Evolutionary conservation across 2,329 filamentous ascomycete genomes (phyloP).

Genomic region (Aspergillus ruber): DNA sequence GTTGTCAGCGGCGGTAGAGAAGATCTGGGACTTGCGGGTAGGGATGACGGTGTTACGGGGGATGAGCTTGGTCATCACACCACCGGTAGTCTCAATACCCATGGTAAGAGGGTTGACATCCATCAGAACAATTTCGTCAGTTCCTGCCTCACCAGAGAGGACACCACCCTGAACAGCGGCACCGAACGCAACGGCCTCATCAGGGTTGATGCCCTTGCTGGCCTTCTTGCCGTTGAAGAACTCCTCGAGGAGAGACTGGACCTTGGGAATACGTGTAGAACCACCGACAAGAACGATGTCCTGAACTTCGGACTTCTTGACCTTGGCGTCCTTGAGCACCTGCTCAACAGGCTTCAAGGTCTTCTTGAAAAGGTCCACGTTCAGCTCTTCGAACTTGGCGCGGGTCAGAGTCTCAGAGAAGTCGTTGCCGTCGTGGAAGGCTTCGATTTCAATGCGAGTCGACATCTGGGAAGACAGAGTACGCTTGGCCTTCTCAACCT

Average conservation of each 20-base stretch:
- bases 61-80: constrained; percentile 96
- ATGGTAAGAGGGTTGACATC: constrained; percentile 95
- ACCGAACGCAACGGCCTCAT: constrained; percentile 97
- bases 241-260: constrained; percentile 88
- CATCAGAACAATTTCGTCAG: constrained; percentile 81
- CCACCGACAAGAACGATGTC: constrained; percentile 98
- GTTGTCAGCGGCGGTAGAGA: constrained; percentile 94
- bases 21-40: constrained; percentile 95
- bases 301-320: constrained; percentile 90
- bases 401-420: constrained; percentile 97
- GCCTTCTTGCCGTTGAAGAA: constrained; percentile 95
- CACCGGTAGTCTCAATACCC: constrained; percentile 94
- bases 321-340: constrained; percentile 95
- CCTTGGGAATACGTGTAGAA: constrained; percentile 98
- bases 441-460: constrained; percentile 91
- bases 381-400: constrained; percentile 98
- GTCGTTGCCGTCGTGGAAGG: constrained; percentile 93
- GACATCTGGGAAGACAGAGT: constrained; percentile 92
- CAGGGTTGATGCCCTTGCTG: constrained; percentile 98
- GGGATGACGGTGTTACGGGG: constrained; percentile 91
- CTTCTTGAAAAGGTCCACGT: constrained; percentile 99
- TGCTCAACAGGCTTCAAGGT: constrained; percentile 98
- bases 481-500: constrained; percentile 99
- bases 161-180: constrained; percentile 96
- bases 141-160: constrained; percentile 78